Evolutionary conservation across 1,284 basidiomycete species (phyloP).

Genomic region (Cutaneotrichosporon cavernicola): DNA sequence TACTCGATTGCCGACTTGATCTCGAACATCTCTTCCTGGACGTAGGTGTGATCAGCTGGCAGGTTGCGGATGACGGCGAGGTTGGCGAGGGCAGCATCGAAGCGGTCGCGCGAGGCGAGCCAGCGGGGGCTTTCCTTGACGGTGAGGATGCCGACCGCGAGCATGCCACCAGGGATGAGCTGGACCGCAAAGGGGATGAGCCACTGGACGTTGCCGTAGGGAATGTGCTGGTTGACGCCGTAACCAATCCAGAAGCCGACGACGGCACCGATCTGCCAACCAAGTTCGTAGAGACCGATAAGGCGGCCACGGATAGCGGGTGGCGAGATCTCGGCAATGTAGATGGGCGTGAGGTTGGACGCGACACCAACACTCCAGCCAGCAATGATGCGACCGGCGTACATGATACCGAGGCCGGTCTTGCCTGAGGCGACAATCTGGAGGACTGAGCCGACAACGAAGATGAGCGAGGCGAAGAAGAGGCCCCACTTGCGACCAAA

Average conservation of each 20-base stretch:
- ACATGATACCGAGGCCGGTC: conserved; percentile 34
- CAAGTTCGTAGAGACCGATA: conserved; percentile 58
- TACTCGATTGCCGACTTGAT: conserved; percentile 35
- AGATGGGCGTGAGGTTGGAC: conserved; percentile 42
- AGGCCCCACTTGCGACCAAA: conserved; percentile 40
- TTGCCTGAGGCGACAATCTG: conserved; percentile 39
- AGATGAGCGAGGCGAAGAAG: conserved; percentile 38
- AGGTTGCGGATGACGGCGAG: conserved; percentile 55
- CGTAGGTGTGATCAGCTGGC: conserved; percentile 45
- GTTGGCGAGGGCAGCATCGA: conserved; percentile 53
- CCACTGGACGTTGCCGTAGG: conserved; percentile 50
- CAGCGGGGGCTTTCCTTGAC: conserved; percentile 59
- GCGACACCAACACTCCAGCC: conserved; percentile 45
- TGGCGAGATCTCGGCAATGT: conserved; percentile 52
- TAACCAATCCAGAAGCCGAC: conserved; percentile 56
- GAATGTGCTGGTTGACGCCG: conserved; percentile 54
- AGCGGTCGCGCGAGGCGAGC: conserved; percentile 55
- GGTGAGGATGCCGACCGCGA: conserved; percentile 55
- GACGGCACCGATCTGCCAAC: conserved; percentile 48
- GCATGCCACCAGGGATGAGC: conserved; percentile 58
- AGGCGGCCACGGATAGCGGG: conserved; percentile 53
- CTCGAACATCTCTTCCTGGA: conserved; percentile 51
- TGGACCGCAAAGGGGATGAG: conserved; percentile 59
- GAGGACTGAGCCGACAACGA: conserved; percentile 44
- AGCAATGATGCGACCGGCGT: conserved; percentile 44